These are phyloP conservation scores for Pythium phragmitis DNA, from an alignment of 352 stramenopile species.

Conservation along the genomic window DNA sequence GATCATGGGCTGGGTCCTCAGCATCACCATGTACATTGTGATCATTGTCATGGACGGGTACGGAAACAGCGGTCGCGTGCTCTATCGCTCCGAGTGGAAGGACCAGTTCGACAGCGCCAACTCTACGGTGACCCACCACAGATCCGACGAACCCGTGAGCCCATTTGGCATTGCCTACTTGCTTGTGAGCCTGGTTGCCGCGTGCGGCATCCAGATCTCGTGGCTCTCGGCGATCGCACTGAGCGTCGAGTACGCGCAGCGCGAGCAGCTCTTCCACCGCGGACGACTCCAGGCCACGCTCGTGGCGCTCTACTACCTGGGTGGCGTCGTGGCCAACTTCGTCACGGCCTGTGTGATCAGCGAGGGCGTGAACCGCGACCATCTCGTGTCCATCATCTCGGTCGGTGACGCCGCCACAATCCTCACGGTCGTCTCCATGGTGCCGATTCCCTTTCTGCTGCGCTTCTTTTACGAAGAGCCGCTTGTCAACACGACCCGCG, in stretches of 20 bases:
- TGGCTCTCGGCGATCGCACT: slow-evolving; percentile 18
- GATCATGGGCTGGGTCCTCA: slow-evolving; percentile 41
- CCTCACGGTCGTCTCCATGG: background rate
- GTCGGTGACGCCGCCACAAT: slow-evolving; percentile 9
- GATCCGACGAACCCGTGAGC: background rate
- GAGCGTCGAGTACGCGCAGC: slow-evolving; percentile 32
- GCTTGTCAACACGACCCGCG: slow-evolving; percentile 19
- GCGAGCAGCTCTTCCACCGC: slow-evolving; percentile 24
- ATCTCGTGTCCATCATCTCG: slow-evolving; percentile 14
- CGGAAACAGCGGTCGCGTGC: slow-evolving; percentile 8
- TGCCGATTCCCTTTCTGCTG: slow-evolving; percentile 28
- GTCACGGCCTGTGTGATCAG: background rate
- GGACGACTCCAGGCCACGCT: slow-evolving; percentile 21
- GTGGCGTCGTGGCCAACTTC: background rate
- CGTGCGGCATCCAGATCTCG: slow-evolving; percentile 26
- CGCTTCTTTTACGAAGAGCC: slow-evolving; percentile 15
- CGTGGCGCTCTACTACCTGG: slow-evolving; percentile 14
- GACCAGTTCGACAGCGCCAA: background rate
- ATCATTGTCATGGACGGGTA: slow-evolving; percentile 18
- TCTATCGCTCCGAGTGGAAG: slow-evolving; percentile 5
- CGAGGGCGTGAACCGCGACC: background rate
- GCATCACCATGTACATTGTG: slow-evolving; percentile 18
- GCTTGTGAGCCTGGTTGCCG: slow-evolving; percentile 11
- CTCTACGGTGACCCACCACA: background rate
- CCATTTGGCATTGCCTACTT: slow-evolving; percentile 12